Conservation (phyloP, 495 filamentous ascomycete genomes). For the Hyaloscypha finlandica region DNA sequence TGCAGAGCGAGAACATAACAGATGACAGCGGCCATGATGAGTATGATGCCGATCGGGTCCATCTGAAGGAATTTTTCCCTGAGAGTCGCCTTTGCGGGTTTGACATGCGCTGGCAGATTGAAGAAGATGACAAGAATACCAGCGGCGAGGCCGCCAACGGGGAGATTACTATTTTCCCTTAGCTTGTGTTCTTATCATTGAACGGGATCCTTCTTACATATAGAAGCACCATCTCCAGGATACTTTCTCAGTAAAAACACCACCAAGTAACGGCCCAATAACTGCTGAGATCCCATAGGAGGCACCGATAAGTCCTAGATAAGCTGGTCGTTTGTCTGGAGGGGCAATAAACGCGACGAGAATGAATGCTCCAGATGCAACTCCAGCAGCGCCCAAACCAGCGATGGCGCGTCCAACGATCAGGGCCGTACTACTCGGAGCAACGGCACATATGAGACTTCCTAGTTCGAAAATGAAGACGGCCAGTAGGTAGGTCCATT, state of each 20-base stretch:
- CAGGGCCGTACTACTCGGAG: constrained; percentile 49
- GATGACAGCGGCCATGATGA: constrained; percentile 54
- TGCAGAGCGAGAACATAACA: constrained; percentile 64
- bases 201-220: constrained; percentile 37
- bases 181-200: neutral
- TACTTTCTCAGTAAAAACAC: constrained; percentile 62
- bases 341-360: constrained; percentile 51
- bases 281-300: constrained; percentile 48
- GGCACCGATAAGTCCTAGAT: constrained; percentile 57
- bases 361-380: constrained; percentile 53
- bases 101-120: constrained; percentile 38
- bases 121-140: constrained; percentile 56
- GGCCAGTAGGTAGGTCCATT: constrained; percentile 48
- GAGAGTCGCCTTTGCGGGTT: constrained; percentile 35
- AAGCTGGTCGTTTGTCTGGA: constrained; percentile 54
- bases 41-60: constrained; percentile 50
- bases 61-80: constrained; percentile 45
- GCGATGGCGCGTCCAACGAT: constrained; percentile 59
- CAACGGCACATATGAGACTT: constrained; percentile 56
- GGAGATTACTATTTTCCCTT: constrained; percentile 40
- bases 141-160: constrained; percentile 62
- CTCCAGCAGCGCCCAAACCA: constrained; percentile 49
- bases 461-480: constrained; percentile 54
- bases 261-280: constrained; percentile 58
- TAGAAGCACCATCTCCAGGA: constrained; percentile 59